These are phyloP conservation scores for Colletotrichum sojae DNA, from an alignment of 2,329 filamentous ascomycete species.

Conservation along the genomic window DNA sequence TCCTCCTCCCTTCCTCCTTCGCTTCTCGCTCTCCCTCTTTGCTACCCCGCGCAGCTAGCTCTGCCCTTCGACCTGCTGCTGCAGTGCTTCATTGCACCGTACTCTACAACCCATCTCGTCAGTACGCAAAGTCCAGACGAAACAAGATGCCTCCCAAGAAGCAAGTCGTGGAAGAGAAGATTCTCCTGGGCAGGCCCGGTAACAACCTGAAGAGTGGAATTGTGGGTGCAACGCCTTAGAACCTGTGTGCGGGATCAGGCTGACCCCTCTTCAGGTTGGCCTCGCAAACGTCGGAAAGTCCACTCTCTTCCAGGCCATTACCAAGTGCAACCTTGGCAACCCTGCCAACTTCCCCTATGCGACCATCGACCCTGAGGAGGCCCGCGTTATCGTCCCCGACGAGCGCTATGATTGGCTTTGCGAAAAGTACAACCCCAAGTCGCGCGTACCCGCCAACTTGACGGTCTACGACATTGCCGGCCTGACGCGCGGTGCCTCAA, in stretches of 20 bases:
- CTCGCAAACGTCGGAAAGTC: constrained; percentile 99
- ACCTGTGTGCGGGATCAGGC: constrained; percentile 49
- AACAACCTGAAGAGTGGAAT: constrained; percentile 99
- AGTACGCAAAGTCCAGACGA: constrained; percentile 71
- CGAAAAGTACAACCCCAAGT: constrained; percentile 98
- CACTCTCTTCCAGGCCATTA: constrained; percentile 99
- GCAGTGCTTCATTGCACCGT: constrained; percentile 66
- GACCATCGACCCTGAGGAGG: constrained; percentile 98
- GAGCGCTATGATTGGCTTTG: constrained; percentile 96
- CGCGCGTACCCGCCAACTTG: constrained; percentile 94
- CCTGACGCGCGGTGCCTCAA: constrained; percentile 94
- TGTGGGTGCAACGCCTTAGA: constrained; percentile 71
- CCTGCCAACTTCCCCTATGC: constrained; percentile 99
- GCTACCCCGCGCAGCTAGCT: constrained; percentile 74
- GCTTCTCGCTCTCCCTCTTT: constrained; percentile 67
- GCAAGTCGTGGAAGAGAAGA: constrained; percentile 90
- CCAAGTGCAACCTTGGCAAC: constrained; percentile 96
- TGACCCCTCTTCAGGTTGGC: constrained; percentile 78
- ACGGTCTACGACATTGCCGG: constrained; percentile 99
- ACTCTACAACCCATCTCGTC: constrained; percentile 64
- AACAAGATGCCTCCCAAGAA: constrained; percentile 97
- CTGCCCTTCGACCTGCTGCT: constrained; percentile 70
- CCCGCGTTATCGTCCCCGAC: constrained; percentile 96
- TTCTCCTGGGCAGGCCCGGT: constrained; percentile 93
- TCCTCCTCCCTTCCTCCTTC: constrained; percentile 59